phyloP scores from a whole-genome alignment of 768 basidiomycete species.

The Lactarius tabidus region DNA sequence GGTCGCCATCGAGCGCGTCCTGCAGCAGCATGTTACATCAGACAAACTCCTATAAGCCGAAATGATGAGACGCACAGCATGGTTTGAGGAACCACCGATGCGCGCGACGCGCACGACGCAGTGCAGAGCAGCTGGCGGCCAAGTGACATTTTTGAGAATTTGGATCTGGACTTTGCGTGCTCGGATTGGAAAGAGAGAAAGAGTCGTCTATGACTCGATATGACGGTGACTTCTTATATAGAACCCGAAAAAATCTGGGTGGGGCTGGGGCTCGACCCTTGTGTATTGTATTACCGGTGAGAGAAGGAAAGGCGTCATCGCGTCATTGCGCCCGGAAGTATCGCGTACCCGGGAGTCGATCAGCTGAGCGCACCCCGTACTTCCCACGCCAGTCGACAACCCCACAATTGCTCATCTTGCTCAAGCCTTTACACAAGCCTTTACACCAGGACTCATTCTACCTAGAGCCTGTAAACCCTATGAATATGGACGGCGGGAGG shows the following conservation, averaged over 20 bases:
- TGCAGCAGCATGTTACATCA: neutral
- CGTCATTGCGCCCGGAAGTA: neutral
- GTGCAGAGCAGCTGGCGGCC: neutral
- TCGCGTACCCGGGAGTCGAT: neutral
- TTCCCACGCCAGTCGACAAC: neutral
- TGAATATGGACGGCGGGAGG: no score
- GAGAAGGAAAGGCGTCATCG: neutral
- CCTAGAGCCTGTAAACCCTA: no score
- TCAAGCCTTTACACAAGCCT: no score
- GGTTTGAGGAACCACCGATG: neutral
- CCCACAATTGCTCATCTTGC: no score
- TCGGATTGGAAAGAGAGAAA: neutral
- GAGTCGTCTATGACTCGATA: neutral
- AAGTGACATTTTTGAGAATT: slow-evolving; percentile 3
- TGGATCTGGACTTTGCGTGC: neutral
- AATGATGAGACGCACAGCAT: neutral
- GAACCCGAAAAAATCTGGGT: neutral
- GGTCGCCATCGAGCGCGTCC: slow-evolving; percentile 19
- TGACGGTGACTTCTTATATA: neutral
- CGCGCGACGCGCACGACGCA: slow-evolving; percentile 1
- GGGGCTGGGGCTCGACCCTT: neutral
- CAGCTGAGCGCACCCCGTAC: neutral
- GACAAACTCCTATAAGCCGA: neutral
- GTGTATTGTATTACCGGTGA: neutral
- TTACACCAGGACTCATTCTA: no score